These are phyloP conservation scores for Saccharomycopsis hybrid DNA, from an alignment of 1,139 yeast species.

Conservation along the genomic window DNA sequence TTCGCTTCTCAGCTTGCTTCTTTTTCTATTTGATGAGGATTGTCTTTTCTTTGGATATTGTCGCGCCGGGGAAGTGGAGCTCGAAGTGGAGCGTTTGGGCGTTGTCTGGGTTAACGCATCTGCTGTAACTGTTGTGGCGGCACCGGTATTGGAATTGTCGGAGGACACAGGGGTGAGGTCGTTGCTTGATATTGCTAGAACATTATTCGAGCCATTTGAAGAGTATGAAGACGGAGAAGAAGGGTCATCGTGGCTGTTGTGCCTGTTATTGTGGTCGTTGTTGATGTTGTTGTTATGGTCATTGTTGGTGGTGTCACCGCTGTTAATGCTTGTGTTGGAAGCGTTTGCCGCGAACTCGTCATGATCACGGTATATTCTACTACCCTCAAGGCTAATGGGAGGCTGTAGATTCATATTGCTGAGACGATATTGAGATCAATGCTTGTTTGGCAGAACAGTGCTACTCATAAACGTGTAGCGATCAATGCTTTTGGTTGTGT, in stretches of 20 bases:
- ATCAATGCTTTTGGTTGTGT: too few relatives aligned
- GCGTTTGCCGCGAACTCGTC: too few relatives aligned
- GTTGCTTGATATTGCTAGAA: neutral
- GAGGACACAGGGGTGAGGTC: constrained; percentile 10
- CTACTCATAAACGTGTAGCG: too few relatives aligned
- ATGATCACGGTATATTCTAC: too few relatives aligned
- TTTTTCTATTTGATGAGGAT: neutral
- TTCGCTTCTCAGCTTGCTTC: neutral
- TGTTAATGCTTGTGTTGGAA: too few relatives aligned
- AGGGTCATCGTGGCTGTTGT: neutral
- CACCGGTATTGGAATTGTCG: neutral
- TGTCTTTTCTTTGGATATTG: neutral
- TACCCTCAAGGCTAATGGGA: too few relatives aligned
- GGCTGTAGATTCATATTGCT: too few relatives aligned
- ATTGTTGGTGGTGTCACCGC: neutral
- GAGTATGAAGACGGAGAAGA: constrained; percentile 10
- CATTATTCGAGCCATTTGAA: neutral
- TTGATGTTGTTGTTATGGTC: neutral
- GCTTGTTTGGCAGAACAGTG: too few relatives aligned
- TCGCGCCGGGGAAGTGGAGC: neutral
- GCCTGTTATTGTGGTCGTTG: neutral
- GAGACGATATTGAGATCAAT: too few relatives aligned
- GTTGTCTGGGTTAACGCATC: neutral
- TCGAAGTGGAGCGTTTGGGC: too few relatives aligned
- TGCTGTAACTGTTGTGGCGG: neutral